Evolutionary conservation across 2,329 filamentous ascomycete genomes (phyloP).

Genomic region (Pseudogymnoascus sp.): DNA sequence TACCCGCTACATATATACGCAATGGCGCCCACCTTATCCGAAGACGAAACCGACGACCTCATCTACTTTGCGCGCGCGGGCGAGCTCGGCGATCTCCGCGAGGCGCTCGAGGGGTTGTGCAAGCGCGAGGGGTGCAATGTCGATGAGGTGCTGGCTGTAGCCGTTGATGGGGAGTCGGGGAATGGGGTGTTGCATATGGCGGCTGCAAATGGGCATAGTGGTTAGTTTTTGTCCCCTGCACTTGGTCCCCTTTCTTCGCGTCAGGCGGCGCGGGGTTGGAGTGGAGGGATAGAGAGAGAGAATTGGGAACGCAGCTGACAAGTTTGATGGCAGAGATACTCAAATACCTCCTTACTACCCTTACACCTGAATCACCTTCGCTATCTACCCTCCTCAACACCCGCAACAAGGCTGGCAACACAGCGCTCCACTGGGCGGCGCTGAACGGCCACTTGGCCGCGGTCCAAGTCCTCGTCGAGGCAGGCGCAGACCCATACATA

Average conservation of each 20-base stretch:
- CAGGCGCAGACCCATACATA: constrained; percentile 68
- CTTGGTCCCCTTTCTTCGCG: not conserved
- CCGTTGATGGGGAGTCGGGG: constrained; percentile 66
- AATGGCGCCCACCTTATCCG: constrained; percentile 42
- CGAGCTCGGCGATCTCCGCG: constrained; percentile 61
- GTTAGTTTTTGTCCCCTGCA: constrained; percentile 38
- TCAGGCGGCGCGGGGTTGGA: not conserved
- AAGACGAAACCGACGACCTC: constrained; percentile 84
- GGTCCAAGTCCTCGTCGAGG: constrained; percentile 67
- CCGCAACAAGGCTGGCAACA: constrained; percentile 78
- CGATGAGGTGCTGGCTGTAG: constrained; percentile 59
- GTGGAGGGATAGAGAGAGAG: not conserved
- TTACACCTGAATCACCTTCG: constrained; percentile 24
- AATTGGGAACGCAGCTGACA: not conserved
- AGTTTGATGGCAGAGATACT: constrained; percentile 33
- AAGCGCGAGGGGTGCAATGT: constrained; percentile 45
- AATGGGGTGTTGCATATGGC: constrained; percentile 85
- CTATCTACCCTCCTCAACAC: constrained; percentile 51
- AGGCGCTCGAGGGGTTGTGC: constrained; percentile 49
- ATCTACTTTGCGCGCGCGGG: constrained; percentile 78
- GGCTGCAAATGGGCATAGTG: constrained; percentile 77
- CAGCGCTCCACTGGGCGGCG: constrained; percentile 87
- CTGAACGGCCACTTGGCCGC: constrained; percentile 77
- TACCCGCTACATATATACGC: not conserved
- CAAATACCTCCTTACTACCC: constrained; percentile 36